These are phyloP conservation scores for Limonium bicolor DNA, from an alignment of 148 eudicot genomes.

Conservation along the genomic window DNA sequence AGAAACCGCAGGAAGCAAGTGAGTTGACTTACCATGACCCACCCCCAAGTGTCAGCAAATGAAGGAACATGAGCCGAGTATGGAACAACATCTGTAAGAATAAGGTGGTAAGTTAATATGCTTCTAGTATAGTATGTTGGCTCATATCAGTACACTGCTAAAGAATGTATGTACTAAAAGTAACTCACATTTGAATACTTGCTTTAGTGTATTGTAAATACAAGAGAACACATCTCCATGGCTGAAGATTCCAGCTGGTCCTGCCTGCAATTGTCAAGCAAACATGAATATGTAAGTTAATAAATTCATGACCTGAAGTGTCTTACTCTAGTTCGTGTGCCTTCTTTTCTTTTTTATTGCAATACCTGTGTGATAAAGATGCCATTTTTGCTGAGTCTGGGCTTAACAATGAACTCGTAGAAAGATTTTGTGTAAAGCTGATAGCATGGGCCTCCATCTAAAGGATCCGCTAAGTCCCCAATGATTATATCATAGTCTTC, in stretches of 20 bases:
- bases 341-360: neutral
- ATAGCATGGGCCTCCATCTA: constrained; percentile 96
- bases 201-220: constrained; percentile 78
- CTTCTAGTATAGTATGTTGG: neutral
- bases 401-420: constrained; percentile 66
- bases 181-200: constrained; percentile 78
- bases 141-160: neutral
- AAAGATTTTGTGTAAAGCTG: constrained; percentile 86
- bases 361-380: constrained; percentile 87
- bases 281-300: neutral
- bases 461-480: constrained; percentile 87
- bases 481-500: constrained; percentile 67
- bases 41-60: constrained; percentile 95
- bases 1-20: neutral
- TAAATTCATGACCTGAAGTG: neutral
- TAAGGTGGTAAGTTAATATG: too few species aligned
- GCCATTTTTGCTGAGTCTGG: constrained; percentile 53
- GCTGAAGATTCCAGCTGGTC: constrained; percentile 93
- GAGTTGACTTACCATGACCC: constrained; percentile 68
- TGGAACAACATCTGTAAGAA: constrained; percentile 81
- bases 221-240: constrained; percentile 88
- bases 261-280: constrained; percentile 39
- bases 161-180: too few species aligned
- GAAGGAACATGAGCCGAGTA: constrained; percentile 94
- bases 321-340: neutral